These are phyloP conservation scores for Scedosporium boydii DNA, from an alignment of 2,329 filamentous ascomycete species.

Conservation along the genomic window DNA sequence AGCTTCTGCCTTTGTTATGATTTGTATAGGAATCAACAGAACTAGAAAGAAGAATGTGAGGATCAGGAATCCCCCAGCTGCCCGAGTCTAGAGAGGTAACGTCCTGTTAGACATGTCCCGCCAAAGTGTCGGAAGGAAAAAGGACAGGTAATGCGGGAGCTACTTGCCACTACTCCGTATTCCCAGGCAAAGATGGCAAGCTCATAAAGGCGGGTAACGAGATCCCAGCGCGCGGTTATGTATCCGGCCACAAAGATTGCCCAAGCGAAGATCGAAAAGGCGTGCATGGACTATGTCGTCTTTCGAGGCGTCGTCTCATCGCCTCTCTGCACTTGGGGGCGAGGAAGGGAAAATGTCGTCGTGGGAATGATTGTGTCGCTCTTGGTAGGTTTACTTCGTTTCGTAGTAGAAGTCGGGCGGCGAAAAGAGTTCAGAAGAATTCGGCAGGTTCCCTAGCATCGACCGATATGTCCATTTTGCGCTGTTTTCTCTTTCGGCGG, in stretches of 20 bases:
- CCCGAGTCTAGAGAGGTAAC: slow-evolving; percentile 53
- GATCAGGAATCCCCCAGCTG: slow-evolving; percentile 73
- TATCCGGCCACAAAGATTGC: slow-evolving; percentile 99
- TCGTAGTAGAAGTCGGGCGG: not conserved
- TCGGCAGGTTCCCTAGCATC: not conserved
- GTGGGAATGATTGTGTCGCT: not conserved
- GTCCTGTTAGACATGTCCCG: slow-evolving; percentile 4
- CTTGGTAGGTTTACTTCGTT: not conserved
- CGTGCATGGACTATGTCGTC: slow-evolving; percentile 63
- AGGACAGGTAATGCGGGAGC: not conserved
- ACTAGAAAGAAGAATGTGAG: slow-evolving; percentile 79
- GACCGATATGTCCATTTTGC: not conserved
- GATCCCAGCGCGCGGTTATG: slow-evolving; percentile 98
- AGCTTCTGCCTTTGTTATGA: slow-evolving; percentile 72
- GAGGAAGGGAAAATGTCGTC: not conserved
- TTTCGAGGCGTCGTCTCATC: slow-evolving; percentile 2
- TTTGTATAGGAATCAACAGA: slow-evolving; percentile 74
- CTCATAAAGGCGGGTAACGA: slow-evolving; percentile 94
- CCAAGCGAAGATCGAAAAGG: slow-evolving; percentile 89
- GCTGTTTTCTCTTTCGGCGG: not conserved
- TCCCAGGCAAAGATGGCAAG: slow-evolving; percentile 96
- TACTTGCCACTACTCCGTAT: slow-evolving; percentile 86
- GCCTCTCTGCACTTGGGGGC: not conserved
- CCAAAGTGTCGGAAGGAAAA: not conserved
- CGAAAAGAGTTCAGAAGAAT: not conserved